A percentile compares a stretch with the other conserved stretches of the same genome.
Conservation (phyloP, 208 protist genomes). For the Leptomonas seymouri region DNA sequence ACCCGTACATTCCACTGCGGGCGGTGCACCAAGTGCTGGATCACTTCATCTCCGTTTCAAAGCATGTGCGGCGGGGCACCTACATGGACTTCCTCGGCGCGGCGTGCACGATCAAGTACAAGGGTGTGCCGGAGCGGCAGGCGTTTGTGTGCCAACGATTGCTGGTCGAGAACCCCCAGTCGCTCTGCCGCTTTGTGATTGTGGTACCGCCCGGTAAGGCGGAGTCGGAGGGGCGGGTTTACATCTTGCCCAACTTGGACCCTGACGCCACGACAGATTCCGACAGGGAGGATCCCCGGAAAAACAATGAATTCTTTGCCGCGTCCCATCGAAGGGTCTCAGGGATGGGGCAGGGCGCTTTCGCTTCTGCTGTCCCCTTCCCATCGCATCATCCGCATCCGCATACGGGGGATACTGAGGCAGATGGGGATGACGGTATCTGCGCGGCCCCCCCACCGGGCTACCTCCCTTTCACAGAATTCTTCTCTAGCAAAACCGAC, state of each 20-base stretch:
- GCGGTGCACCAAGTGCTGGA: constrained; percentile 43
- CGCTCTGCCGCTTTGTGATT: constrained; percentile 44
- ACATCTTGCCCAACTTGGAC: constrained; percentile 21
- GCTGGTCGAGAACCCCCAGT: constrained; percentile 57
- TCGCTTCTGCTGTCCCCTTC: too few relatives aligned
- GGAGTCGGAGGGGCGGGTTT: constrained; percentile 32
- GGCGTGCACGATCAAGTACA: constrained; percentile 54
- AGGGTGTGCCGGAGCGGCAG: constrained; percentile 58
- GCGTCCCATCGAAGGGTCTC: neutral
- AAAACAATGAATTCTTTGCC: neutral
- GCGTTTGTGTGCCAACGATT: constrained; percentile 59
- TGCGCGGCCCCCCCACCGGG: constrained; percentile 1
- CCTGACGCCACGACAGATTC: constrained; percentile 7
- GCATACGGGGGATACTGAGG: neutral
- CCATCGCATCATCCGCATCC: neutral
- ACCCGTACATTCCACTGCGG: constrained; percentile 38
- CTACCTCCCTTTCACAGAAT: constrained; percentile 26
- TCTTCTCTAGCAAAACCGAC: constrained; percentile 40
- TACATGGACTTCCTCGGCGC: constrained; percentile 66
- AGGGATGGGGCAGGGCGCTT: too few relatives aligned
- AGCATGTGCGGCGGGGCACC: constrained; percentile 30
- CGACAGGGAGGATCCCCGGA: neutral
- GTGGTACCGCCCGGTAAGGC: constrained; percentile 11
- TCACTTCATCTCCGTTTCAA: constrained; percentile 46
- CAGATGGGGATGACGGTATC: neutral